phyloP scores from a whole-genome alignment of 2,329 filamentous ascomycete genomes.

The Fusarium sp. region DNA sequence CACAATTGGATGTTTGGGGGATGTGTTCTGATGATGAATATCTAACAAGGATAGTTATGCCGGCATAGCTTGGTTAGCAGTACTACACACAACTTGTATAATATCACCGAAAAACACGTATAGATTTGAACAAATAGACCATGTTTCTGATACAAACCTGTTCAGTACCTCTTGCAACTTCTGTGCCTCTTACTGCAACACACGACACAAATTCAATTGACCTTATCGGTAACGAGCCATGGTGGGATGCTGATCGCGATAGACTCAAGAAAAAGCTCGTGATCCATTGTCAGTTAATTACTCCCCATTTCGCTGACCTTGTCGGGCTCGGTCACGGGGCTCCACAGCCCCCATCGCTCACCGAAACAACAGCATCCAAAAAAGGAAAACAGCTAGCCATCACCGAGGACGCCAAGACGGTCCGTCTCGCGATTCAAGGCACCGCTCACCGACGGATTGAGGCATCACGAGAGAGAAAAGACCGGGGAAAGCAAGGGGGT shows the following conservation, averaged over 20 bases:
- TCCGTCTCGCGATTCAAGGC: conserved; percentile 22
- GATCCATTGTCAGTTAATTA: background rate
- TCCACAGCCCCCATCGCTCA: conserved; percentile 1
- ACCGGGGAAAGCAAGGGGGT: conserved; percentile 32
- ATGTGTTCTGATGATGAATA: background rate
- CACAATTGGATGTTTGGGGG: background rate
- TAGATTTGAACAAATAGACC: background rate
- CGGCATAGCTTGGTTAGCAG: background rate
- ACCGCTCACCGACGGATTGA: conserved; percentile 5
- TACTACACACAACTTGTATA: background rate
- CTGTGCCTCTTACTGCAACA: background rate
- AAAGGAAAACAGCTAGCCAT: background rate
- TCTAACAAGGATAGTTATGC: background rate
- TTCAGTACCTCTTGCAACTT: background rate
- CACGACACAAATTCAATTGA: background rate
- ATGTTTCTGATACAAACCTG: background rate
- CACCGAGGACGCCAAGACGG: background rate
- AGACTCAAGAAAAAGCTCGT: conserved; percentile 15
- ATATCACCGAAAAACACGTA: background rate
- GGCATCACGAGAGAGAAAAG: conserved; percentile 17
- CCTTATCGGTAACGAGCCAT: background rate
- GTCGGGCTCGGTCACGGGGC: background rate
- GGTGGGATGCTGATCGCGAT: conserved; percentile 35
- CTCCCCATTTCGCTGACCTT: conserved; percentile 7
- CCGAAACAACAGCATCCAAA: background rate